phyloP scores from a whole-genome alignment of 495 filamentous ascomycete genomes.

The Neurospora sp. region DNA sequence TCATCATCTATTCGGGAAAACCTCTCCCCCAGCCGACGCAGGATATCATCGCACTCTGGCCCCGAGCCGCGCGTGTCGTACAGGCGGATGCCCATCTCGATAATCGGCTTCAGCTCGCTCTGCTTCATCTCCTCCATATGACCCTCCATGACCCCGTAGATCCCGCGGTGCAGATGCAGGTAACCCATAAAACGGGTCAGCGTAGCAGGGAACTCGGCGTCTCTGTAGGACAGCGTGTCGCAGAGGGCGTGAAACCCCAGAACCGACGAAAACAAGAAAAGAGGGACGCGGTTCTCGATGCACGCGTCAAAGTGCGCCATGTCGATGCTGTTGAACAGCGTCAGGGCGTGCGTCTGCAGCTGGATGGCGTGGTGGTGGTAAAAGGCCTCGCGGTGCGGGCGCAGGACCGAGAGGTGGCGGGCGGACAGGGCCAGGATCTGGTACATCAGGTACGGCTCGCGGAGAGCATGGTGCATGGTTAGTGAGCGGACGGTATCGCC shows the following conservation, averaged over 20 bases:
- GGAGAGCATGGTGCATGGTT: conserved; percentile 13
- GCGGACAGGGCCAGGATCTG: conserved; percentile 36
- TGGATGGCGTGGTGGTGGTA: conserved; percentile 38
- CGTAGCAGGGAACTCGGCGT: conserved; percentile 24
- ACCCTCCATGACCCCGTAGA: conserved; percentile 21
- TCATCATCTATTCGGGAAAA: not conserved
- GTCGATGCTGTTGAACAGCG: conserved; percentile 33
- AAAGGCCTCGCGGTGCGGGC: conserved; percentile 18
- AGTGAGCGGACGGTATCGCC: not conserved
- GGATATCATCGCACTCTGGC: conserved; percentile 14
- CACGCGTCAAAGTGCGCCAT: conserved; percentile 6
- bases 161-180: conserved; percentile 35
- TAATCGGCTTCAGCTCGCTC: conserved; percentile 15
- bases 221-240: conserved; percentile 25
- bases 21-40: not conserved
- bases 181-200: conserved; percentile 33
- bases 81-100: conserved; percentile 10
- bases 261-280: conserved; percentile 40
- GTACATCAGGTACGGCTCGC: conserved; percentile 30
- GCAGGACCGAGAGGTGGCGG: conserved; percentile 29
- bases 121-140: conserved; percentile 12
- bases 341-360: conserved; percentile 38
- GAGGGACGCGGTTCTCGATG: conserved; percentile 28
- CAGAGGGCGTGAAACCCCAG: conserved; percentile 39
- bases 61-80: conserved; percentile 8